Base-by-base conservation (phyloP, 495 filamentous ascomycete species). In the Aspergillus heteromorphus region DNA sequence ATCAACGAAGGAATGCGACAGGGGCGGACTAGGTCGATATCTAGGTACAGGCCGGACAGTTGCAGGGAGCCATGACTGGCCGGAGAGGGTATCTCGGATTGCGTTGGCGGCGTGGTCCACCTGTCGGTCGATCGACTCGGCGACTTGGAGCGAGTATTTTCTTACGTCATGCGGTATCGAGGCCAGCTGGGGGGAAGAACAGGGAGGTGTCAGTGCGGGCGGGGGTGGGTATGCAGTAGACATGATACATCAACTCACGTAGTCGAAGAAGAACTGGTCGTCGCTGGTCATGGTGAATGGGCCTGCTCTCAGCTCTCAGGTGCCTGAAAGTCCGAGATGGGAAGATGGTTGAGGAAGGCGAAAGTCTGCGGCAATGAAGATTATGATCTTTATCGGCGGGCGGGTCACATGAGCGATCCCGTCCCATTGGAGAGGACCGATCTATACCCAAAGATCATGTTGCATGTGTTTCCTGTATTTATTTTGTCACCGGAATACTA, bases 101-200 rank as follows among this genome's bases (percentile, higher is more conserved):
- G 67, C 68, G 11, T 71, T 72, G 18, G 91, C 84, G 30, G 86
- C 82, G 49, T 76, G 67, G 59, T 95, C 88, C 66, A 92, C 82
- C 47, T 88, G 79, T 41, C 78, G 77, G 65, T 96, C 87, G 67
- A 95, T 82, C 38, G 83, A 84, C 51, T 91, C 85, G 55, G 88
- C 88, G 56, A 88, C 81, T 25, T 85, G 72, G 58, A 73, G 68
- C 5, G 85, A 82, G 67, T 85, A 85, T 57, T 73, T 71, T 51
- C 76, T 79, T 73, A 92, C 79, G 60, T 90, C 83, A 70, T 82
- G 78, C 36, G 87, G 85, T 51, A 92, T 80, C 48, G 80, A 84
- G 55, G 85, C 80, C 40, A 92, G 85, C 86, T 91, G 54, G 3
- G 41, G 3, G 23, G n/a, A 23, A 18, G 51, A 41, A 34, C 19